Evolutionary conservation across 345 rosid species (phyloP).

Genomic region (Lumnitzera racemosa): DNA sequence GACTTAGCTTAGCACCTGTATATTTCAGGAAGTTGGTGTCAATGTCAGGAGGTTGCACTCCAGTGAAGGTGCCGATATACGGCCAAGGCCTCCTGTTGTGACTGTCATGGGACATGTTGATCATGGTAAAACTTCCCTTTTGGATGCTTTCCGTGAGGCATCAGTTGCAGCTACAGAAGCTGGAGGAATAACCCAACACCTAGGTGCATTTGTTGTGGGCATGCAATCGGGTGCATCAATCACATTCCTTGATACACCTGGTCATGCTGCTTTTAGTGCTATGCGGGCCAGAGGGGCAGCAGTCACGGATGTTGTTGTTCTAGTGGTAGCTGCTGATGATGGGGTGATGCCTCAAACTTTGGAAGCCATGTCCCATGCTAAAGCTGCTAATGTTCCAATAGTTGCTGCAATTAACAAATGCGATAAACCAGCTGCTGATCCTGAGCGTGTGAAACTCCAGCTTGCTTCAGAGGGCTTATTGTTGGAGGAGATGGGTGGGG

Average conservation of each 20-base stretch:
- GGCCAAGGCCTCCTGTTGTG: conserved; percentile 74
- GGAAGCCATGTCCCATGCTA: conserved; percentile 88
- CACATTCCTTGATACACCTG: conserved; percentile 92
- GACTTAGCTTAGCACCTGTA: conserved; percentile 4
- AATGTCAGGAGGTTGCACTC: conserved; percentile 70
- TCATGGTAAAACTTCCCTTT: conserved; percentile 91
- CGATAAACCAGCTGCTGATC: conserved; percentile 78
- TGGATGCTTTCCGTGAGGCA: conserved; percentile 82
- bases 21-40: conserved; percentile 66
- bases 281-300: conserved; percentile 98
- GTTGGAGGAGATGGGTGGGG: conserved; percentile 93
- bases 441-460: conserved; percentile 77
- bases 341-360: conserved; percentile 98
- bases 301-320: conserved; percentile 87
- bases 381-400: conserved; percentile 75
- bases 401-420: conserved; percentile 93
- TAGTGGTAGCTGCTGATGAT: conserved; percentile 96
- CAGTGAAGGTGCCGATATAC: conserved; percentile 52
- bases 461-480: conserved; percentile 78
- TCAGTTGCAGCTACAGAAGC: conserved; percentile 91
- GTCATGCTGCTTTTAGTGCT: conserved; percentile 93
- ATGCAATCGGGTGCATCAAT: conserved; percentile 87
- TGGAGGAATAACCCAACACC: conserved; percentile 95
- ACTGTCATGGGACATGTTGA: conserved; percentile 98
- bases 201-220: conserved; percentile 86